Base-by-base conservation (phyloP, 192 early-diverging fungal species). In the Cetraspora pellucida region DNA sequence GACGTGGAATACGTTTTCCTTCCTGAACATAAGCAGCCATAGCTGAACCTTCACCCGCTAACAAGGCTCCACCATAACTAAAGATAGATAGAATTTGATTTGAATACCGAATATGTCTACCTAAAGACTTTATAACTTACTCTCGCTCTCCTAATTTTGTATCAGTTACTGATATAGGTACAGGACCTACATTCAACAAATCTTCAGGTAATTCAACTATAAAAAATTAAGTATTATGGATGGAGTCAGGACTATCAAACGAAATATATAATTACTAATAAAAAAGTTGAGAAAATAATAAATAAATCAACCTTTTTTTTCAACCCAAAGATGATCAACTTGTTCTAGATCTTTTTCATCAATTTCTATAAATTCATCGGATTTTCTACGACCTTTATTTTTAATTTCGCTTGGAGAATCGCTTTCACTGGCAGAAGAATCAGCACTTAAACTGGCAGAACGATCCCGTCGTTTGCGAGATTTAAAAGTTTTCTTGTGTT, bases 1-100 rank as follows among this genome's bases (percentile, higher is more conserved):
- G 92, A 65, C 96, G 92, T 3, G 96, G 96, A 77, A 99, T 97
- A 76, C 96, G 93, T 80, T 98, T 95, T 44, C 95, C 95, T 59
- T 92, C 89, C 74, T 95, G 92, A 30, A 97, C 90, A 84, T 92
- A 98, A 0, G 92, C 89, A 0, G 93, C 93, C 92, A 95, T 94
- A 0, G 95, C 95, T 1, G 93, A 89, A 74, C 95, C 96, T 86
- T 96, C 96, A 72, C 97, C 96, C 5, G 94, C 91, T 49, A 95
- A 81, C 59, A 96, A 83, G 7, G 92, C 91, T 16, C 90, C 88
- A 77, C 95, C 95, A 82, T 95, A 95, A 74, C 84, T 87, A 60
- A 66, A 11, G 30, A 76, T 31, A 84, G 55, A 11, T 74, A 81
- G 21, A 72, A 77, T 44, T 84, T 78, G 23, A 76, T 78, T n/a